These are phyloP conservation scores for Tulasnella calospora DNA, from an alignment of 768 basidiomycete species.

Conservation along the genomic window DNA sequence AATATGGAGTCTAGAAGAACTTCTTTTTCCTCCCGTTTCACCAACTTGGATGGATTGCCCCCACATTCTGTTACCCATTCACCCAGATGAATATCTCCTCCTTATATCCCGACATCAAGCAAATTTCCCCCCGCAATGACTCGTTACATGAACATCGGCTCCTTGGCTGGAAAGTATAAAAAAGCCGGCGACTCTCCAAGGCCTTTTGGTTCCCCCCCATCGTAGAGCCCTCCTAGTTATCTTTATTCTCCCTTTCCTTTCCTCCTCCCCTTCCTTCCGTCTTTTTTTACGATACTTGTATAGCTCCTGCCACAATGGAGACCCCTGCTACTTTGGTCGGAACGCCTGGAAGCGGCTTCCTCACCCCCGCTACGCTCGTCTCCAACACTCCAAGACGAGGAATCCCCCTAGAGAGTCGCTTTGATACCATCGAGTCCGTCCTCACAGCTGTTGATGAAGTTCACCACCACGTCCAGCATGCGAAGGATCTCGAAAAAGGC, in stretches of 20 bases:
- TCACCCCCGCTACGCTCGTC: constrained; percentile 3
- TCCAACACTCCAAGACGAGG: constrained; percentile 1
- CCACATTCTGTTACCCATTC: not conserved
- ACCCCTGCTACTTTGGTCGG: constrained; percentile 5
- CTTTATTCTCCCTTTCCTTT: not conserved
- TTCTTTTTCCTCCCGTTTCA: not conserved
- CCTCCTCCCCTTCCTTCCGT: not conserved
- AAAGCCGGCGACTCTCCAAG: not conserved
- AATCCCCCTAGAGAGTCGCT: constrained; percentile 1
- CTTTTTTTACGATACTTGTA: not conserved
- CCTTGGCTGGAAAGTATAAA: not conserved
- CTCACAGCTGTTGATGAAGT: constrained; percentile 4
- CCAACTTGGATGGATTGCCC: not conserved
- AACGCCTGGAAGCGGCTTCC: not conserved
- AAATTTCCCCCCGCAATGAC: constrained; percentile 1
- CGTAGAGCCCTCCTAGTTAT: constrained; percentile 9
- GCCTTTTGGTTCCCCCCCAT: not conserved
- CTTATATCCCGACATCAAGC: not conserved
- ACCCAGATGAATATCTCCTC: constrained; percentile 1
- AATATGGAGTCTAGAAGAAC: not conserved
- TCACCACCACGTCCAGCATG: not conserved
- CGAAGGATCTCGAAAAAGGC: not conserved
- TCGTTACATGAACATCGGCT: not conserved
- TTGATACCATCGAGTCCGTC: not conserved
- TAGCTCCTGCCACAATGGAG: constrained; percentile 1